Evolutionary conservation across 1,284 basidiomycete genomes (phyloP).

Genomic region (Sutorius eximius): DNA sequence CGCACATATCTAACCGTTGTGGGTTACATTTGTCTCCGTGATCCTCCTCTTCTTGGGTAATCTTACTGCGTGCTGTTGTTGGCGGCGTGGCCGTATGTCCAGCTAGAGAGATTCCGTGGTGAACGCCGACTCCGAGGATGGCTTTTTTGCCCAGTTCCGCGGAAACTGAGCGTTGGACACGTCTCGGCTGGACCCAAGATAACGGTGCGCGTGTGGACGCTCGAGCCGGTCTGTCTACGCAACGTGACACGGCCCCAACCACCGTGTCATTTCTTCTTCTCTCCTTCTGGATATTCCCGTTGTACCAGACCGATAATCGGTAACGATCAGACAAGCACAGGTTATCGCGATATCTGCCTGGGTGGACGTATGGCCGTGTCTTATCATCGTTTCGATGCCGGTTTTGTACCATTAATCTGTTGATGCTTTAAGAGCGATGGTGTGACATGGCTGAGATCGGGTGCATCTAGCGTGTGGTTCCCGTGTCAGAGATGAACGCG

Average conservation of each 20-base stretch:
- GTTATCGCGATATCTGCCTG: constrained; percentile 14
- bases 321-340: not conserved
- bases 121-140: constrained; percentile 11
- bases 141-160: constrained; percentile 26
- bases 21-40: constrained; percentile 68
- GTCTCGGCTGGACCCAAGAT: not conserved
- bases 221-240: no score
- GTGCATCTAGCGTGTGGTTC: no score
- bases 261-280: not conserved
- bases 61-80: constrained; percentile 68
- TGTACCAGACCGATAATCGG: constrained; percentile 2
- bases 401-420: not conserved
- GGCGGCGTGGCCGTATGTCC: constrained; percentile 50
- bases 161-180: constrained; percentile 12
- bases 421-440: not conserved
- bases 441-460: no score
- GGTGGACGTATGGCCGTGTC: constrained; percentile 1
- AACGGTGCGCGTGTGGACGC: no score
- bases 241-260: not conserved
- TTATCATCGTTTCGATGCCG: not conserved
- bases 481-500: no score
- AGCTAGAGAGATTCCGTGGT: constrained; percentile 37
- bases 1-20: constrained; percentile 51
- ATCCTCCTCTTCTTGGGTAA: constrained; percentile 62
- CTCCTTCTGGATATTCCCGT: not conserved